A percentile compares a stretch with the other conserved stretches of the same genome.
Evolutionary conservation across 2,329 filamentous ascomycete species (phyloP).

Genomic region (Botryotinia convoluta): DNA sequence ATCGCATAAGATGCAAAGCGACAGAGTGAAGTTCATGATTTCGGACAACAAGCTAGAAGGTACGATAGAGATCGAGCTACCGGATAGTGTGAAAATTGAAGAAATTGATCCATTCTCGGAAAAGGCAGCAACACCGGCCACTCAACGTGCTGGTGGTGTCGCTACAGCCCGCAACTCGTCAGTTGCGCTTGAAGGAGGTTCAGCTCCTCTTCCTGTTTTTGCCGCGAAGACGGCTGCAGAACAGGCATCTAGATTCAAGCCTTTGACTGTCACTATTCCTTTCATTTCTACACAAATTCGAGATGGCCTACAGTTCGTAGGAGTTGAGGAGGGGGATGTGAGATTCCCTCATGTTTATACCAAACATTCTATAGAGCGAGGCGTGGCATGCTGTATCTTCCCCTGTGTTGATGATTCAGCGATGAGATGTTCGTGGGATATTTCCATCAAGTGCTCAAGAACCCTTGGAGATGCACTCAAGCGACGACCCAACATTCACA

Average conservation of each 20-base stretch:
- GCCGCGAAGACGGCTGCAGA: constrained; percentile 39
- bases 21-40: constrained; percentile 52
- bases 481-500: constrained; percentile 41
- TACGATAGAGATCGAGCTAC: constrained; percentile 58
- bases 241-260: constrained; percentile 49
- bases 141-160: constrained; percentile 40
- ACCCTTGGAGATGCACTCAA: constrained; percentile 76
- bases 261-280: constrained; percentile 67
- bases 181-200: constrained; percentile 38
- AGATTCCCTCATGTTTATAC: constrained; percentile 93
- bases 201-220: constrained; percentile 37
- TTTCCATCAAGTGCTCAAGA: constrained; percentile 81
- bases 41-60: constrained; percentile 46
- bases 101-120: constrained; percentile 55
- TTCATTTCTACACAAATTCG: constrained; percentile 73
- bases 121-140: constrained; percentile 46
- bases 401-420: constrained; percentile 87
- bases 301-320: constrained; percentile 90
- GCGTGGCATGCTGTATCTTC: constrained; percentile 81
- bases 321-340: constrained; percentile 72
- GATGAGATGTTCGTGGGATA: constrained; percentile 79
- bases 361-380: constrained; percentile 73
- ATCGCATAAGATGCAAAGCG: constrained; percentile 72
- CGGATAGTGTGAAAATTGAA: constrained; percentile 59
- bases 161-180: constrained; percentile 31